phyloP scores from a whole-genome alignment of 2,329 filamentous ascomycete genomes.

The Neofusicoccum laricinum region DNA sequence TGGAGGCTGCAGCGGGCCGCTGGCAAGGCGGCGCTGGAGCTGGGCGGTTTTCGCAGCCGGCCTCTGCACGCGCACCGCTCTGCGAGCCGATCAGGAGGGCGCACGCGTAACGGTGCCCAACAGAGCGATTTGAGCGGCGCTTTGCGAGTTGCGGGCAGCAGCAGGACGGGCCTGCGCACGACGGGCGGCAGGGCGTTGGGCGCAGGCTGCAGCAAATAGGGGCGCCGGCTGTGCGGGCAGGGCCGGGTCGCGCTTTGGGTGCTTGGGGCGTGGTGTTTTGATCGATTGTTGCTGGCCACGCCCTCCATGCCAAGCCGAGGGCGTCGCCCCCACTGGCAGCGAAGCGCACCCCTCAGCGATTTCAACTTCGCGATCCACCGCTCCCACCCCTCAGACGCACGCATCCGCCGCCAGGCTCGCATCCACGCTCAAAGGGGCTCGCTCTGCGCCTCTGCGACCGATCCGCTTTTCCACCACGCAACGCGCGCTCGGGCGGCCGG shows the following conservation, averaged over 20 bases:
- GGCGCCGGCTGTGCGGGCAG: background rate
- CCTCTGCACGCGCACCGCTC: background rate
- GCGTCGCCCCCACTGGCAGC: constrained; percentile 4
- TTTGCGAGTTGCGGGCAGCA: background rate
- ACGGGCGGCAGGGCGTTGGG: background rate
- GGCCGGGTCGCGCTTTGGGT: background rate
- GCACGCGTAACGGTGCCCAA: constrained; percentile 10
- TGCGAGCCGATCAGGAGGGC: constrained; percentile 9
- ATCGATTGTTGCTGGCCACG: background rate
- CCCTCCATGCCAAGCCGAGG: constrained; percentile 1
- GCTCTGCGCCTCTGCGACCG: constrained; percentile 8
- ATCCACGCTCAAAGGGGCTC: constrained; percentile 1
- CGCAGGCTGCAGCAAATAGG: constrained; percentile 9
- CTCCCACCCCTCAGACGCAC: constrained; percentile 4
- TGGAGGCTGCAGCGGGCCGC: background rate
- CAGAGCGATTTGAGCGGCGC: background rate
- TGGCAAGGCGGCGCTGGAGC: background rate
- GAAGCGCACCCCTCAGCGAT: constrained; percentile 9
- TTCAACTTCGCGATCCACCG: constrained; percentile 14
- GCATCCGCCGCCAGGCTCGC: constrained; percentile 1
- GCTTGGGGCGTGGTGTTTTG: background rate
- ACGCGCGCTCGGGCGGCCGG: constrained; percentile 15
- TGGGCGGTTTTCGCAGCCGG: background rate
- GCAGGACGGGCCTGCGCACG: background rate
- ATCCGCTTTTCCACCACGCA: constrained; percentile 1